Evolutionary conservation across 2,329 filamentous ascomycete genomes (phyloP), one percentile per base, ranked within the genome.

Genomic region (Penicillium concentricum): DNA sequence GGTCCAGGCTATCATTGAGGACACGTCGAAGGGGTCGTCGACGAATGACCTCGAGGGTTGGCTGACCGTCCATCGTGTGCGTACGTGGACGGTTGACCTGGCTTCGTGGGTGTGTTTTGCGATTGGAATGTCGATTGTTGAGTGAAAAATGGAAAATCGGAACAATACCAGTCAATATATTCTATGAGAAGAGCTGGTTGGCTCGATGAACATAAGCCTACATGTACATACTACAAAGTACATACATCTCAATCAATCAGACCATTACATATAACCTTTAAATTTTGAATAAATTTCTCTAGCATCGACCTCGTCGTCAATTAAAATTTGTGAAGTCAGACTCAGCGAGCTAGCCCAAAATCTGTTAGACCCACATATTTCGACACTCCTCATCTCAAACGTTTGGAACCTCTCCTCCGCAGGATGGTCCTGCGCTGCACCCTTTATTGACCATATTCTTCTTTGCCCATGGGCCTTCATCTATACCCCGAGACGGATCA

Each of bases 351-450:
- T 41, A 42, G 35, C 28, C 39, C 39, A 38, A 22, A 45, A 45
- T 53, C 18, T n/a, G 32, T 45, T 44, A 15, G 53, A 55, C 53
- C 53, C 53, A 55, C 53, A 45, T 51, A 12, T 30, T 46, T 34
- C 15, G 18, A 46, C 26, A 44, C n/a, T 49, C 38, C 24, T 32
- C 43, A 49, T 41, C 42, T 47, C 43, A 42, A 26, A 42, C 28
- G 13, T 44, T 9, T 9, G 22, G 10, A 55, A 30, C 15, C 24
- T 44, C n/a, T 37, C 32, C 28, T 42, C 32, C 12, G 15, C 15
- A 24, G 24, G 22, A 63, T 63, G 58, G 55, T 47, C 28, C 34
- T 51, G 15, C 37, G 22, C 44, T 39, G 13, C 41, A 22, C 44
- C n/a, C 22, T 20, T 34, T 41, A 30, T 32, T 47, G 35, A 20